These are phyloP conservation scores for Nannochloropsis gaditana DNA, from an alignment of 108 stramenopile species.

Conservation along the genomic window DNA sequence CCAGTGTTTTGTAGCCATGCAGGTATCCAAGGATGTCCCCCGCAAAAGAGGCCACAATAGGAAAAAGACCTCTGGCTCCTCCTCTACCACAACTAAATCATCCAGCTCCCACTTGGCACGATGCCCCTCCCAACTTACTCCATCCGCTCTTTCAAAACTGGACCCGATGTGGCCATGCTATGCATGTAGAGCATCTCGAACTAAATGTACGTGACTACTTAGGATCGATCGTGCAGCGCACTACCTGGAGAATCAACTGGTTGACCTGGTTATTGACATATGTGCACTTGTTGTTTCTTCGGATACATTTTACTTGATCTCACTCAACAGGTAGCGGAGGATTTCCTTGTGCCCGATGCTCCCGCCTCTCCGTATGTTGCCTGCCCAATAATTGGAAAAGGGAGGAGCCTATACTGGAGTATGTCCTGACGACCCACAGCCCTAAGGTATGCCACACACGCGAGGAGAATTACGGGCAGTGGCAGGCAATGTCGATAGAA, in stretches of 20 bases:
- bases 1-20: too few species aligned
- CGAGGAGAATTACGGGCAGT: background rate
- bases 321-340: background rate
- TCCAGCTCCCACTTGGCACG: background rate
- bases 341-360: background rate
- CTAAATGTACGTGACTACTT: background rate
- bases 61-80: background rate
- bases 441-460: background rate
- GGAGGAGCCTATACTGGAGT: constrained; percentile 16
- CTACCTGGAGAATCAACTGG: too few species aligned
- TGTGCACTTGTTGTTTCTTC: too few species aligned
- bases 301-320: background rate
- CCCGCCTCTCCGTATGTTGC: background rate
- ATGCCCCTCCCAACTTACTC: background rate
- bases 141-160: background rate
- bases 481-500: too few species aligned
- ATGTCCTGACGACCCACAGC: constrained; percentile 7
- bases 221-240: too few species aligned
- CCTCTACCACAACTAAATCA: background rate
- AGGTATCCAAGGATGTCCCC: too few species aligned
- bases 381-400: background rate
- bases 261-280: too few species aligned
- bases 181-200: background rate
- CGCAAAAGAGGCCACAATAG: background rate
- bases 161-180: constrained; percentile 19